Base-by-base conservation (phyloP, 2,329 filamentous ascomycete genomes). In the Fusarium armeniacum region DNA sequence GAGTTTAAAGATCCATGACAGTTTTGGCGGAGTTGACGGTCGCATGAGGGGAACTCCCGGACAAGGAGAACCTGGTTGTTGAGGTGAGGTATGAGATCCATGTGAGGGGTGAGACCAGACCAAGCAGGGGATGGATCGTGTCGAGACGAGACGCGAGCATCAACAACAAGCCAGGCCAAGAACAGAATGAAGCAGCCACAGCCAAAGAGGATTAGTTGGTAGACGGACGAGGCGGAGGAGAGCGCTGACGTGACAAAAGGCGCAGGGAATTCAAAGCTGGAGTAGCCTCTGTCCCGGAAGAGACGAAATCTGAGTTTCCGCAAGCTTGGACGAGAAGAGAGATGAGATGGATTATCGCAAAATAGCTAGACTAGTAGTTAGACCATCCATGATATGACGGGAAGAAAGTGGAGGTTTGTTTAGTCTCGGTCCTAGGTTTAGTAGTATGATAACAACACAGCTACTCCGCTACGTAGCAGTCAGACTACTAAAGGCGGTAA, bases 1-100 rank as follows among this genome's bases (percentile, higher is more conserved):
- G 63, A 67, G 68, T 74, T 74, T 73, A 74, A 71, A 73, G 72
- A 73, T 73, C 63, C 67, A 64, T 69, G 62, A 58, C 69, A 66
- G 52, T 70, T 69, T 65, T 59, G 68, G 56, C 62, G 67, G 63
- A 65, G 67, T 63, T 64, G 58, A 58, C 63, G 56, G 59, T 71
- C 55, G 66, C 53, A 65, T 64, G 69, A 72, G 69, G 67, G 60
- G 53, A 67, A 73, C 53, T 70, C 55, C 58, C 47, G 57, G 55
- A 59, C 60, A 58, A 72, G 58, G 69, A 64, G 62, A 67, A 55
- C 69, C 67, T 68, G 58, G 67, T 60, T 67, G 61, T 69, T 58
- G 69, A 69, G 66, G 58, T 68, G 64, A 69, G 62, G 65, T 54
- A 51, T 68, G 65, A 63, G 43, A 65, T 65, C 62, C 55, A 65